Evolutionary conservation across 768 basidiomycete species (phyloP), one percentile per base, ranked within the genome.

Genomic region (Strobilomyces dryophilus): DNA sequence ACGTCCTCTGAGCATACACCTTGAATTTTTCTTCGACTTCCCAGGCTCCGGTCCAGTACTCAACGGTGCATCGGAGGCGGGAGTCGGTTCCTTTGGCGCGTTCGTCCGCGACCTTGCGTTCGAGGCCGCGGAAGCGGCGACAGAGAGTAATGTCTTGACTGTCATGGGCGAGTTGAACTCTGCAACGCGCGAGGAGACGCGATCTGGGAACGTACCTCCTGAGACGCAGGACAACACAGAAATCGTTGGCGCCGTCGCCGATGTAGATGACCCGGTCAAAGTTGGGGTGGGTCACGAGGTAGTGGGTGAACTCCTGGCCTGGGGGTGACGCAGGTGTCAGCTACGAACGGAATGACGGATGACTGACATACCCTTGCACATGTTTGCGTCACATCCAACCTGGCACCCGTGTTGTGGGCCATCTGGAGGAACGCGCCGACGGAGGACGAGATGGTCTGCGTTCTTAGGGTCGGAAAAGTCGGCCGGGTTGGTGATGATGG

Each of bases 41-140:
- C 95, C 95, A 98, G 40, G 94, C 95, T 35, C 92, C 93, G 8
- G 81, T 81, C 95, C 95, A 98, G 66, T 90, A 87, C 60, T 82
- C 76, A 53, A 94, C 80, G 49, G 83, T 68, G 60, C 86, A 86
- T 53, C 81, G 79, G 55, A 97, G 77, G 10, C 89, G 89, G 11
- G 71, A 71, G 36, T 68, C 69, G 39, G 76, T 62, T 3, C 89
- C 89, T 54, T 42, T 46, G 26, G 55, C 54, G 12, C 34, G 48
- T 27, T 97, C 24, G 45, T 78, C 76, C 36, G 76, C 74, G 60
- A 98, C 92, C 31, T 92, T 82, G 61, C 76, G 81, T 59, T 92
- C 83, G 41, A 99, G 74, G 40, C 88, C 92, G 51, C 89, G 84
- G 68, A 79, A 79, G 44, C 76, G 82, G 55, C 97, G 78, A 59